Base-by-base conservation (phyloP, 768 basidiomycete species). In the Leccinum rimulosum region DNA sequence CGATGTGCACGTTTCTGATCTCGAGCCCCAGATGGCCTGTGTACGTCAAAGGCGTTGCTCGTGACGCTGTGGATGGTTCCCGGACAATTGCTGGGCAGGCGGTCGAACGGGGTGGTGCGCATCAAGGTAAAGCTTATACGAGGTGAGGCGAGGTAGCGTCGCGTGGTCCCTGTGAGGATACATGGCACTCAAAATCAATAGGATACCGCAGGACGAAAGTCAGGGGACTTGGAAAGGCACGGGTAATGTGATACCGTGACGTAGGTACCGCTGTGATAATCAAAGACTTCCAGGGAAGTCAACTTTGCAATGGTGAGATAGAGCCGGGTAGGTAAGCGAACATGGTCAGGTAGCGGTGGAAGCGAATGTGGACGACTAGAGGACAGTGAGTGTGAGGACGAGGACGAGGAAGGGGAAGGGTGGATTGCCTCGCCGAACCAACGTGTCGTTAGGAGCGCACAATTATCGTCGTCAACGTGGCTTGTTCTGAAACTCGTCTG, bases 31-130 rank as follows among this genome's bases (percentile, higher is more conserved):
- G 63, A 53, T 75, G 66, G 12, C 70, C 72, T 51, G 64, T 63
- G 53, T 78, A 63, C 61, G 58, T 80, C 76, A 55, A 79, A 73
- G 38, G 68, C 63, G 52, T 72, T 76, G 47, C 73, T 74, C 17
- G 72, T 74, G 33, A 76, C 65, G 50, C 69, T 72, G 50, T 60
- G 56, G 19, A 79, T 67, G 3, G 66, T 69, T 61, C 22, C 77
- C 78, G 35, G 35, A 50, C 22, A 49, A 22, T 62, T 36, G 7
- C 73, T 62, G 6, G 60, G 60, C 38, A 77, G 50, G 19, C 64
- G 66, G 53, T 73, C 62, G 61, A 79, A 75, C 27, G 69, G 65
- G 22, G 22, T 22, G 22, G 22, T 22, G 22, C 22, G 22, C 22
- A 54, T 62, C 60, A 48, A 77, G 52, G 54, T 69, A 67, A 7